Evolutionary conservation across 352 stramenopile genomes (phyloP), one percentile per base, ranked within the genome.

Genomic region (Phytophthora pluvialis): DNA sequence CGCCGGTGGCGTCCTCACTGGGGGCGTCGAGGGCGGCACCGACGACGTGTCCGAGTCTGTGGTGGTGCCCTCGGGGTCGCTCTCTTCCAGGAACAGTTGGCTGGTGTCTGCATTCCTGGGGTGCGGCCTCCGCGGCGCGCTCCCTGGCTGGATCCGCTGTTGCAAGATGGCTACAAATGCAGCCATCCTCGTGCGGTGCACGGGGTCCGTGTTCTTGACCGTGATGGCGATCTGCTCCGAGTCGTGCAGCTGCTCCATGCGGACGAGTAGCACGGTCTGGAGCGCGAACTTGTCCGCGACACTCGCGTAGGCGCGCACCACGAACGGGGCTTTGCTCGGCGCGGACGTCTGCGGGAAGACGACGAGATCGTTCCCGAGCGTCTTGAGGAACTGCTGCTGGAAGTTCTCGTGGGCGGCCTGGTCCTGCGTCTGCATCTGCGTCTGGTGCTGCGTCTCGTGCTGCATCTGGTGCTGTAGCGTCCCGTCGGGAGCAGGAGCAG

Each of bases 141-240:
- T 74, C 0, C 57, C 70, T 1, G 84, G 84, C 54, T 91, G 82
- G 29, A 93, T 83, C 0, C 78, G 75, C 40, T 90, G 81, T 58
- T 91, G 80, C 16, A 93, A 47, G 16, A 87, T 60, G 4, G 50
- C 64, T 60, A 90, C 42, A 54, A 91, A 91, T 31, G 72, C 64
- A 8, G 79, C 53, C 57, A 91, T 74, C 36, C 70, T 55, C 13
- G 65, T 68, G n/a, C 71, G 76, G 35, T 83, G 70, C 11, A 90
- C 59, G 4, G 81, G 84, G 33, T 91, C 82, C 12, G 84, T 93
- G 38, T 86, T 91, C 62, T 89, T 89, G 25, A 93, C 67, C 0
- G 72, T 70, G 40, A 93, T 78, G 5, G 69, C 74, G 42, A 93
- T 77, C 58, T 91, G 82, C 45, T 91, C 84, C 10, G 81, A 91